Evolutionary conservation across 352 stramenopile genomes (phyloP).

Genomic region (Phytopythium oedochilum): DNA sequence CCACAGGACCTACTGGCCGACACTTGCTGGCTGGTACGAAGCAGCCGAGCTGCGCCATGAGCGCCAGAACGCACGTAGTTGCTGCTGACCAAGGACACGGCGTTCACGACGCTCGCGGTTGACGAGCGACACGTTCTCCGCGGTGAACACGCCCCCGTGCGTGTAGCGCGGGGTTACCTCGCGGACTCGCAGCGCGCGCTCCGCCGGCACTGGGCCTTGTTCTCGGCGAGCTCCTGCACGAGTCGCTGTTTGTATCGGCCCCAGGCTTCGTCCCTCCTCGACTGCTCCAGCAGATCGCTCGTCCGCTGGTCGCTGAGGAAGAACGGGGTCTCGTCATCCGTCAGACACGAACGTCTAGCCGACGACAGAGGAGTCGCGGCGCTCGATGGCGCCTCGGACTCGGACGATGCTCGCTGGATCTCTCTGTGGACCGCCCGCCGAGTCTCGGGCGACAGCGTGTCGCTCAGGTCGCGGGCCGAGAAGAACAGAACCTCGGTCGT

Average conservation of each 20-base stretch:
- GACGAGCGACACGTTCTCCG: too few relatives aligned
- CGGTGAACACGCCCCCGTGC: too few relatives aligned
- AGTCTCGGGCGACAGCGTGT: constrained; percentile 27
- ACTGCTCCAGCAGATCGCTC: constrained; percentile 23
- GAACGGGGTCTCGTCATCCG: background rate
- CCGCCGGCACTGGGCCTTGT: background rate
- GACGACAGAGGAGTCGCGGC: background rate
- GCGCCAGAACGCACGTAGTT: too few relatives aligned
- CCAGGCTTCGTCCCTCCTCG: constrained; percentile 16
- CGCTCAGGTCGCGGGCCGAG: constrained; percentile 26
- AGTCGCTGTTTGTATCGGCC: constrained; percentile 30
- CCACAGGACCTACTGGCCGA: too few relatives aligned
- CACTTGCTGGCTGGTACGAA: too few relatives aligned
- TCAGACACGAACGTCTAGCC: background rate
- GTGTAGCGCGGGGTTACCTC: too few relatives aligned
- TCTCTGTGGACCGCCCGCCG: constrained; percentile 34
- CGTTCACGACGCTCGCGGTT: too few relatives aligned
- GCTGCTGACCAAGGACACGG: too few relatives aligned
- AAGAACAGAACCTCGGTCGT: constrained; percentile 54
- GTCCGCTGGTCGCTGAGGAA: background rate
- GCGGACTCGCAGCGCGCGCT: constrained; percentile 2
- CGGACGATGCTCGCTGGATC: constrained; percentile 15
- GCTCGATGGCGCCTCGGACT: constrained; percentile 2
- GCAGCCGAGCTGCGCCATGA: too few relatives aligned
- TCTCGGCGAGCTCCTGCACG: constrained; percentile 8